Base-by-base conservation (phyloP, 1,139 yeast species). In the Saccharomyces hybrid region DNA sequence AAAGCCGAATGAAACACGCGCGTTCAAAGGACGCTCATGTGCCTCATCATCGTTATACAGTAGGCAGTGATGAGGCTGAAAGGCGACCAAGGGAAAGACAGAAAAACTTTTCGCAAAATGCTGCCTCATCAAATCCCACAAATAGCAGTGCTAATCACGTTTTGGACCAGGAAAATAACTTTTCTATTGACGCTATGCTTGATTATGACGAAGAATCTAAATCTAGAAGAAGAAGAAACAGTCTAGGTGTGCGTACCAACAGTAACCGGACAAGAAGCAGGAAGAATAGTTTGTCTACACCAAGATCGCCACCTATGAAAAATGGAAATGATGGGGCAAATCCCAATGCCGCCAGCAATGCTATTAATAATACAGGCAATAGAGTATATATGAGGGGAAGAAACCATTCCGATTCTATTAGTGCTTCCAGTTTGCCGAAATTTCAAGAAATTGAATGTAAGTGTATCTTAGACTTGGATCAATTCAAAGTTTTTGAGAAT, bases 401-500 rank as follows among this genome's bases (percentile, higher is more conserved):
- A 53, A 49, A 42, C 19, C 62, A 60, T 50, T 64, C 65, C 4
- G 65, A 59, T 27, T 60, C 63, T 16, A 51, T 62, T 9, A 60
- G 64, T 42, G 64, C 64, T 5, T 57, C 64, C 6, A 58, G 56
- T 52, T 52, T 62, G 46, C 59, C 62, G 11, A 58, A 57, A 34
- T 55, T 58, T 48, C 55, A 59, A 28, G 61, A 57, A 34, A 54
- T 57, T 29, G 61, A 58, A n/a, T 50, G 61, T 1, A 64, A 64
- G 34, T 62, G 65, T 52, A 60, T 67, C 29, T 52, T 67, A 24
- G 62, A 64, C 42, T 61, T 58, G 2, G 70, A 64, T 8, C 64
- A 61, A 49, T 68, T 68, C 52, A 63, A 61, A 52, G 69, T 68
- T 1, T 67, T 54, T 50, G 67, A 65, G 28, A 63, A 66, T 53